These are phyloP conservation scores for Colletotrichum cereale DNA, from an alignment of 2,329 filamentous ascomycete genomes.

Conservation along the genomic window DNA sequence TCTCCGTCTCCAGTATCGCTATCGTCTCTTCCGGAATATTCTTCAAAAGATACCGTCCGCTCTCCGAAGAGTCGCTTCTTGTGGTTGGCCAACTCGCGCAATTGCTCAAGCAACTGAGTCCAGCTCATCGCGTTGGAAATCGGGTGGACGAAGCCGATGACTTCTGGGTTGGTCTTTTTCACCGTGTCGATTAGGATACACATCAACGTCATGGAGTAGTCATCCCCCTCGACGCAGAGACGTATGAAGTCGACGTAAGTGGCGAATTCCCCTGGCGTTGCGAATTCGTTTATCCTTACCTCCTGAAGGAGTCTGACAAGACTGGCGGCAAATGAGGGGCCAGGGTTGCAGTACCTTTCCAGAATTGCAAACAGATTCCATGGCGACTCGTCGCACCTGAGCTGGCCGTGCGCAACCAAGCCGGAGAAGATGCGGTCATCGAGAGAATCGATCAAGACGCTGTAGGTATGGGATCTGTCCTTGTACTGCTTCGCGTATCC, in stretches of 20 bases:
- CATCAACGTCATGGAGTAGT: neutral
- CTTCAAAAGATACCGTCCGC: rapidly evolving
- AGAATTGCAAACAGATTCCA: neutral
- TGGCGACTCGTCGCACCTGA: neutral
- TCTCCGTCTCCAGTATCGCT: too few species aligned
- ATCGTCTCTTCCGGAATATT: neutral
- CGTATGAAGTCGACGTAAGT: neutral
- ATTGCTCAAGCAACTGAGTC: neutral
- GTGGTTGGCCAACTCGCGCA: neutral
- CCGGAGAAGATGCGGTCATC: neutral
- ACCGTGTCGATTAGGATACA: neutral
- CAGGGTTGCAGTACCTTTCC: neutral
- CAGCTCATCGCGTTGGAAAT: neutral
- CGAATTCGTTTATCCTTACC: neutral
- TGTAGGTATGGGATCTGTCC: neutral
- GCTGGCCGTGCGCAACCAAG: neutral
- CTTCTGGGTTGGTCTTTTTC: neutral
- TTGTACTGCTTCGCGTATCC: neutral
- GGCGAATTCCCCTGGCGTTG: neutral
- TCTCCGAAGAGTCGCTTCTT: neutral
- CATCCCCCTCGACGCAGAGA: neutral
- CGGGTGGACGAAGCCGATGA: rapidly evolving
- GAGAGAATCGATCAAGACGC: neutral
- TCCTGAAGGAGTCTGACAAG: neutral
- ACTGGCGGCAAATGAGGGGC: too few species aligned